Evolutionary conservation across 2,329 filamentous ascomycete genomes (phyloP).

Genomic region (Emmonsiellopsis sp.): DNA sequence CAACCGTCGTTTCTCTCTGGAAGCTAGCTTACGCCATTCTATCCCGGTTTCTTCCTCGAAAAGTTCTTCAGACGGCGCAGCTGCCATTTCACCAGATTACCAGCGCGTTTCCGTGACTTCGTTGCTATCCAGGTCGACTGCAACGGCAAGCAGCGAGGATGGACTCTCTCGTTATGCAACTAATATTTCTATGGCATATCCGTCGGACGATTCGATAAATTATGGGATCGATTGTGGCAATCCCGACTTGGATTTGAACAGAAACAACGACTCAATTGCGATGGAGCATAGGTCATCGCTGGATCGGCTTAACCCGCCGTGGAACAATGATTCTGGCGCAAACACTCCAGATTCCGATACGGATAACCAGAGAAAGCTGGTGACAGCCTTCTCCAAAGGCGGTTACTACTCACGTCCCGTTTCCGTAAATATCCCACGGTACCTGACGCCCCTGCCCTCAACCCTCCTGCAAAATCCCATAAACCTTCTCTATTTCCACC

Average conservation of each 20-base stretch:
- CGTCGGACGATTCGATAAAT: slow-evolving; percentile 23
- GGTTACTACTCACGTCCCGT: slow-evolving; percentile 65
- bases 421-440: slow-evolving; percentile 51
- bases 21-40: too few species aligned
- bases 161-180: too few species aligned
- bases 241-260: slow-evolving; percentile 58
- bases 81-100: slow-evolving; percentile 28
- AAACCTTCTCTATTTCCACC: slow-evolving; percentile 67
- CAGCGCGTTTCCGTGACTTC: slow-evolving; percentile 57
- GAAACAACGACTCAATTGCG: slow-evolving; percentile 60
- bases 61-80: too few species aligned
- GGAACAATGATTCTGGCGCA: slow-evolving; percentile 8
- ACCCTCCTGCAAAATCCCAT: slow-evolving; percentile 62
- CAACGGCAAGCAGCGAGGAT: slow-evolving; percentile 12
- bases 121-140: slow-evolving; percentile 44
- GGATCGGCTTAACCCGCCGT: slow-evolving; percentile 1
- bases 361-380: slow-evolving; percentile 34
- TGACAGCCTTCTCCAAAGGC: slow-evolving; percentile 43
- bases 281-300: slow-evolving; percentile 29
- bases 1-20: too few species aligned
- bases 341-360: slow-evolving; percentile 37
- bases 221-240: slow-evolving; percentile 66
- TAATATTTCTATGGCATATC: background rate
- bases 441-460: slow-evolving; percentile 46
- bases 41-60: too few species aligned